Evolutionary conservation across 2,329 filamentous ascomycete species (phyloP).

Genomic region (Aspergillus felis): DNA sequence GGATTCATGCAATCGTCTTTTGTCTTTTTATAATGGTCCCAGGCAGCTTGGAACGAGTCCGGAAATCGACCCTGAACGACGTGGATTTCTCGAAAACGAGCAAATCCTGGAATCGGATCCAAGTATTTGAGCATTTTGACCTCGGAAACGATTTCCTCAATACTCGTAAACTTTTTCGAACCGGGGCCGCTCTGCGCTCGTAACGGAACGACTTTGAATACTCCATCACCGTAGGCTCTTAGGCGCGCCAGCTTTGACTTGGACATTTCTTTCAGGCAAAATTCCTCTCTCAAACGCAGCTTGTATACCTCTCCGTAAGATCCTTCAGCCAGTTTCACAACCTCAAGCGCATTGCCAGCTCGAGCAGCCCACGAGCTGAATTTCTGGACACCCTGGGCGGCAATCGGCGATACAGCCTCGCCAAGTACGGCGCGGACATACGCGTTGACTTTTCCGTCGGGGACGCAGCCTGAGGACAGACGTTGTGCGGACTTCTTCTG

Average conservation of each 20-base stretch:
- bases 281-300: constrained; percentile 41
- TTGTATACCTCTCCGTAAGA: constrained; percentile 65
- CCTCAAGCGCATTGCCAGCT: constrained; percentile 37
- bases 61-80: constrained; percentile 56
- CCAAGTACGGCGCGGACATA: constrained; percentile 37
- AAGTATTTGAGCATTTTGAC: constrained; percentile 55
- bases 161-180: constrained; percentile 41
- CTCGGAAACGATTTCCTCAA: constrained; percentile 49
- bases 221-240: constrained; percentile 39
- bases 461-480: constrained; percentile 31
- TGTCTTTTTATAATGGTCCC: constrained; percentile 37
- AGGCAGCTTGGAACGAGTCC: constrained; percentile 47
- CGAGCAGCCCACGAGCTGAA: constrained; percentile 39
- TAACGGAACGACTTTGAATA: constrained; percentile 49
- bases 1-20: constrained; percentile 51
- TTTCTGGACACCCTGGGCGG: constrained; percentile 35
- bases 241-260: constrained; percentile 36
- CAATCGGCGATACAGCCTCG: constrained; percentile 34
- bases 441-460: constrained; percentile 29
- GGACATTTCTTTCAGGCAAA: constrained; percentile 31
- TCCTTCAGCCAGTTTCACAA: constrained; percentile 62
- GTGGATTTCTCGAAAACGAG: constrained; percentile 56
- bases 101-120: constrained; percentile 59
- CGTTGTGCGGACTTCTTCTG: constrained; percentile 19
- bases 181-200: constrained; percentile 38